Evolutionary conservation across 768 basidiomycete genomes (phyloP).

Genomic region (Strobilomyces dryophilus): DNA sequence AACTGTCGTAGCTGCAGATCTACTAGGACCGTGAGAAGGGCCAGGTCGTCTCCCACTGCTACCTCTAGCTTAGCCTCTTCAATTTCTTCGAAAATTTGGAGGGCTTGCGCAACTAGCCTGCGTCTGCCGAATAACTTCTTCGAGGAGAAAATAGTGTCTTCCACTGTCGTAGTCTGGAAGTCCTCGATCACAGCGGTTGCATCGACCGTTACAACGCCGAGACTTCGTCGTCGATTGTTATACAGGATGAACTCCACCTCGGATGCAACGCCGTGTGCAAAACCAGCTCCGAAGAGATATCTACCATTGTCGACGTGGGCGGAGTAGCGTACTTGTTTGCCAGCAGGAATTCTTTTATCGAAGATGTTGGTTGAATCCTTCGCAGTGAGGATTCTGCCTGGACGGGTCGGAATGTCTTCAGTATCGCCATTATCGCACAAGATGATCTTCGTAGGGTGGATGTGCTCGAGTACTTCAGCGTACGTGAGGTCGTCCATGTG

Average conservation of each 20-base stretch:
- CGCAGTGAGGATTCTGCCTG: conserved; percentile 30
- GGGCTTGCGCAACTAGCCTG: too few species aligned
- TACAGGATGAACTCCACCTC: conserved; percentile 22
- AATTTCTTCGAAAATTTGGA: neutral
- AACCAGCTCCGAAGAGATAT: conserved; percentile 23
- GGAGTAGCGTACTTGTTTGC: conserved; percentile 4
- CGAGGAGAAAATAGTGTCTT: neutral
- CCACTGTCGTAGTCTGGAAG: conserved; percentile 7
- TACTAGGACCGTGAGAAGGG: conserved; percentile 2
- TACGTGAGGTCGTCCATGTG: conserved; percentile 22
- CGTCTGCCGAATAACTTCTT: neutral
- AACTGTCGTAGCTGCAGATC: neutral
- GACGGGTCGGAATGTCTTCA: neutral
- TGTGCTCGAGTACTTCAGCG: conserved; percentile 16
- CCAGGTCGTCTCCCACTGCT: neutral
- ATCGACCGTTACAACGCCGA: conserved; percentile 4
- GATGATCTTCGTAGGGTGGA: conserved; percentile 3
- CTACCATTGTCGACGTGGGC: neutral
- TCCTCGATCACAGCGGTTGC: conserved; percentile 6
- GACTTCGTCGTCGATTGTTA: neutral
- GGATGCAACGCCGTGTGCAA: conserved; percentile 22
- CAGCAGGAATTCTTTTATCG: conserved; percentile 15
- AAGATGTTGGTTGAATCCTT: conserved; percentile 23
- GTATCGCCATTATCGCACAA: neutral
- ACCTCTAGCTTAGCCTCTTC: neutral